Evolutionary conservation across 2,329 filamentous ascomycete species (phyloP), one percentile per base, ranked within the genome.

Genomic region (Aurifilum marmelostoma): DNA sequence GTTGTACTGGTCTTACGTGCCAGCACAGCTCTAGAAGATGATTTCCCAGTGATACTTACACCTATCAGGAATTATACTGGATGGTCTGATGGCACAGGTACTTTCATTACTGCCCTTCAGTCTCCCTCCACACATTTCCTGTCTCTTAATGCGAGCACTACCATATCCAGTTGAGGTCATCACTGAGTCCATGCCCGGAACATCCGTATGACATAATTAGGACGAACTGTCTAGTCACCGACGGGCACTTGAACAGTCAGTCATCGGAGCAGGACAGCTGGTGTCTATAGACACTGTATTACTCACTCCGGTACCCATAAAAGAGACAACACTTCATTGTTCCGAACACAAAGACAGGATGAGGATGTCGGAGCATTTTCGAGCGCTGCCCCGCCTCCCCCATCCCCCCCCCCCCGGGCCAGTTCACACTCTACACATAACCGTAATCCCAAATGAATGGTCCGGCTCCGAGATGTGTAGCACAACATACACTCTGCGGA

Each of bases 401-500:
- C 37, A 37, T 24, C 24, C 16, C 2, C 8, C n/a, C n/a, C n/a
- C n/a, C n/a, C n/a, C n/a, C n/a, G n/a, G n/a, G n/a, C n/a, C n/a
- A n/a, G n/a, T n/a, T n/a, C n/a, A n/a, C n/a, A n/a, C n/a, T n/a
- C n/a, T n/a, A n/a, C n/a, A n/a, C 12, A 32, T 4, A 18, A 3
- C 21, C 9, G 9, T 56, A 8, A 21, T 56, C n/a, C 63, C 47
- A 43, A 14, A 12, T 21, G 29, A 16, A 52, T 37, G 41, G 47
- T 14, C 62, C 43, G 47, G 62, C 62, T 64, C 62, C 62, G 62
- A 54, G 27, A 41, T 54, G 32, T 41, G 47, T 56, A 29, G 34
- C 56, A 24, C 47, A 29, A 2, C 27, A 24, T 37, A 24, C 12
- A 16, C 60, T n/a, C 60, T 16, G 18, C 27, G 29, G 60, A 43